phyloP scores from a whole-genome alignment of 2,329 filamentous ascomycete genomes.

The Ascochyta fabae region DNA sequence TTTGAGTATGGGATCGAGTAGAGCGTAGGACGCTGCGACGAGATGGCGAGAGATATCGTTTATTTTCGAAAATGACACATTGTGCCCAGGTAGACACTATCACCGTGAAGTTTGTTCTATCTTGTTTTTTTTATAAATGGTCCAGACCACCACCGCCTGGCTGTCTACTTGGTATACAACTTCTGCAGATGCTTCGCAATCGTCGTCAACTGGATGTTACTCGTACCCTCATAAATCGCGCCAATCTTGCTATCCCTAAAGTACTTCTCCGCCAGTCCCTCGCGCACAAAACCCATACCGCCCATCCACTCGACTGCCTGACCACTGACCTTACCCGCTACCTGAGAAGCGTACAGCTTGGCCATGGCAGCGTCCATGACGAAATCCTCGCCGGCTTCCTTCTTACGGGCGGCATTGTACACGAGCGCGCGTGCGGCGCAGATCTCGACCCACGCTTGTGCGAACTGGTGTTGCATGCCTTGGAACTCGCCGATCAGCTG shows the following conservation, averaged over 20 bases:
- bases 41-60: too few relatives aligned
- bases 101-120: too few relatives aligned
- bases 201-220: slow-evolving; percentile 73
- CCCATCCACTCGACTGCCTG: slow-evolving; percentile 98
- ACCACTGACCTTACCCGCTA: slow-evolving; percentile 84
- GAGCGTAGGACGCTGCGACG: too few relatives aligned
- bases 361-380: slow-evolving; percentile 97
- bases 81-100: too few relatives aligned
- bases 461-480: slow-evolving; percentile 98
- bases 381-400: slow-evolving; percentile 96
- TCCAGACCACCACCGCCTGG: neutral
- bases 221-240: slow-evolving; percentile 93
- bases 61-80: too few relatives aligned
- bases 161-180: slow-evolving; percentile 64
- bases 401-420: slow-evolving; percentile 95
- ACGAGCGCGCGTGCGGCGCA: slow-evolving; percentile 88
- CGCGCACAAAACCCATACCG: slow-evolving; percentile 97
- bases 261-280: slow-evolving; percentile 97
- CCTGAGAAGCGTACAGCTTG: slow-evolving; percentile 92
- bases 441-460: slow-evolving; percentile 94
- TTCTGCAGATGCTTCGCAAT: slow-evolving; percentile 75
- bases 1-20: neutral
- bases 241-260: slow-evolving; percentile 98
- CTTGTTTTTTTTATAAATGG: neutral
- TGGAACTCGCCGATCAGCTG: slow-evolving; percentile 95